Evolutionary conservation across 108 stramenopile genomes (phyloP).

Genomic region (Bacterosira constricta): DNA sequence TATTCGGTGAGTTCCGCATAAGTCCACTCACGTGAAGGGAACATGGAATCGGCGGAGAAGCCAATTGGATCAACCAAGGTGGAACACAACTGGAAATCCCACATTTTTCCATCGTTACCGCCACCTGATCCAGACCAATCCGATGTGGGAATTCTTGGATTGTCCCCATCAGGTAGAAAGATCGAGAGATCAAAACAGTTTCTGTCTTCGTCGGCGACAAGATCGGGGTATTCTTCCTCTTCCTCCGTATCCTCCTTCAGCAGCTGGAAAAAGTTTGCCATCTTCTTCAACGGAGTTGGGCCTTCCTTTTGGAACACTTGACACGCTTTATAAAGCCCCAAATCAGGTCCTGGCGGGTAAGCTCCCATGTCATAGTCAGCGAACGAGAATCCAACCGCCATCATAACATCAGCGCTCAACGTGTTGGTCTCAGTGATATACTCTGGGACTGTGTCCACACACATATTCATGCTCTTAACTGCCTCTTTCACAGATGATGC

Average conservation of each 20-base stretch:
- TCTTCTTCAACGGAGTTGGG: constrained; percentile 24
- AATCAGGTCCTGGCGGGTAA: constrained; percentile 70
- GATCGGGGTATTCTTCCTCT: constrained; percentile 15
- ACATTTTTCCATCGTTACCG: constrained; percentile 63
- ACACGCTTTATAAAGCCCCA: constrained; percentile 57
- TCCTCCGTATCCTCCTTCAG: constrained; percentile 6
- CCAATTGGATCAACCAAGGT: constrained; percentile 68
- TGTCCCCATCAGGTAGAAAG: constrained; percentile 64
- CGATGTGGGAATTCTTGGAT: constrained; percentile 61
- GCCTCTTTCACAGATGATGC: constrained; percentile 22
- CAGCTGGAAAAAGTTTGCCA: constrained; percentile 40
- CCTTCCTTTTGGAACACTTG: constrained; percentile 52
- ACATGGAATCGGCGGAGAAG: constrained; percentile 67
- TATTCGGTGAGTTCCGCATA: constrained; percentile 48
- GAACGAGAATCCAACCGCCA: constrained; percentile 60
- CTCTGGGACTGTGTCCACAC: constrained; percentile 47
- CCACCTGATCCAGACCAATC: constrained; percentile 77
- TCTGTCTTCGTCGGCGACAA: constrained; percentile 18
- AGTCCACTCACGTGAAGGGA: constrained; percentile 69
- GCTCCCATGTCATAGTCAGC: constrained; percentile 78
- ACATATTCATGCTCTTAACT: constrained; percentile 47
- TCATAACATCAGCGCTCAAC: constrained; percentile 51
- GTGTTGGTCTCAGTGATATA: constrained; percentile 49
- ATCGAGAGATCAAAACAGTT: constrained; percentile 67
- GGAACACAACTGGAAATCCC: constrained; percentile 84